Evolutionary conservation across 257 asterid genomes (phyloP).

Genomic region (Fraxinus quadrangulata): DNA sequence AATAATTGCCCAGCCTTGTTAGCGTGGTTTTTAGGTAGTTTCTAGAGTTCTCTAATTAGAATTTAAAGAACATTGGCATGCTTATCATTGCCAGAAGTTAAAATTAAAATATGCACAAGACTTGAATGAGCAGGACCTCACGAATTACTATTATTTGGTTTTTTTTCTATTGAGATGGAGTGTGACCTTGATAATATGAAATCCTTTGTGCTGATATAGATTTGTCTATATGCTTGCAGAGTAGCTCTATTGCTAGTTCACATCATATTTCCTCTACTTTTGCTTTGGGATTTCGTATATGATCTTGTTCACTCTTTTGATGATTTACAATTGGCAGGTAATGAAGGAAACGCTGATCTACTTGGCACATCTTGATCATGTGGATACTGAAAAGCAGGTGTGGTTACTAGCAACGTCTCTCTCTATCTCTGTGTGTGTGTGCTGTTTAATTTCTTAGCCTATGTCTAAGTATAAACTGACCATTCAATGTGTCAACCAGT

Average conservation of each 20-base stretch:
- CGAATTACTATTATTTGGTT: background rate
- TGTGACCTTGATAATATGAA: background rate
- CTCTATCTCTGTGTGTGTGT: background rate
- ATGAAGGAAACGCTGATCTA: conserved; percentile 98
- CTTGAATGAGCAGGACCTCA: background rate
- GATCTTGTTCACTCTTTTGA: conserved; percentile 9
- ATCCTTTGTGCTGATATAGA: background rate
- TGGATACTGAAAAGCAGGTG: conserved; percentile 97
- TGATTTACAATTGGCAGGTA: conserved; percentile 55
- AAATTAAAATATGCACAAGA: no score
- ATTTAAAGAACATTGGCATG: background rate
- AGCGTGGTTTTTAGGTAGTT: background rate
- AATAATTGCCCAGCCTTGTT: background rate
- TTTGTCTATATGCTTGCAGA: background rate
- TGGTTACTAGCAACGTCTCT: background rate
- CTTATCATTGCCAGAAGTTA: background rate
- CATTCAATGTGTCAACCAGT: background rate
- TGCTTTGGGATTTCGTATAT: conserved; percentile 11
- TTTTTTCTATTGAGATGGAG: background rate
- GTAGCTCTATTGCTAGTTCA: conserved; percentile 7
- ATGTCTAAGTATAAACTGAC: background rate
- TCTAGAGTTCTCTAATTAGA: background rate
- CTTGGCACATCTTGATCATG: conserved; percentile 97
- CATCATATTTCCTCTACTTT: conserved; percentile 14
- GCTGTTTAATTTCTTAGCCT: background rate